These are phyloP conservation scores for Cryphonectria carpinicola DNA, from an alignment of 2,329 filamentous ascomycete species.

Conservation along the genomic window DNA sequence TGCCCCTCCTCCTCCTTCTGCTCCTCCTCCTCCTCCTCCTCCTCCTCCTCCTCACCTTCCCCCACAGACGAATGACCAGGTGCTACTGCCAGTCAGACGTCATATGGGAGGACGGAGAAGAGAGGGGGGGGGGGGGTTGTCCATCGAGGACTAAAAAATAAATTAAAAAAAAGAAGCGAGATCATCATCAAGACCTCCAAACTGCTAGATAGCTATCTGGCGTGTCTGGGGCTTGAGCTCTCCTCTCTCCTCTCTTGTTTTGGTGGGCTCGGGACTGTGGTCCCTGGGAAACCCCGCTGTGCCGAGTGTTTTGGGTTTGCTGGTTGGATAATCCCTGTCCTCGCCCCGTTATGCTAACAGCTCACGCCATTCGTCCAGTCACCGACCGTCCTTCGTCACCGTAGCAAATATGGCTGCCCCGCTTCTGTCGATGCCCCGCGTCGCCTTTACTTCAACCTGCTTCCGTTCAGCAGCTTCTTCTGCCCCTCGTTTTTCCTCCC, in stretches of 20 bases:
- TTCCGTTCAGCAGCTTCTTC: constrained; percentile 34
- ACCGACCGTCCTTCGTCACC: constrained; percentile 10
- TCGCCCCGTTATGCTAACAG: constrained; percentile 28
- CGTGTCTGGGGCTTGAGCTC: neutral
- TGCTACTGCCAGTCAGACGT: neutral
- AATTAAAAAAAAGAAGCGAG: neutral
- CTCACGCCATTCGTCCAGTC: constrained; percentile 28
- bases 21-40: neutral
- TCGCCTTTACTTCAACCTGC: constrained; percentile 38
- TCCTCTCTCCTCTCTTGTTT: constrained; percentile 2
- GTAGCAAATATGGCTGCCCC: constrained; percentile 41
- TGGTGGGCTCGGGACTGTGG: constrained; percentile 3
- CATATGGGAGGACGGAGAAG: neutral
- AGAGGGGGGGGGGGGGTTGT: too few species aligned
- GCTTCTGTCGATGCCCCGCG: constrained; percentile 38
- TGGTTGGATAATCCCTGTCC: constrained; percentile 29
- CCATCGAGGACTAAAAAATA: neutral
- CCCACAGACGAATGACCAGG: neutral
- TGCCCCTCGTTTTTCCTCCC: constrained; percentile 41
- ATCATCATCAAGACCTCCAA: neutral
- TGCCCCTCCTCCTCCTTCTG: neutral
- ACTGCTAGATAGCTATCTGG: neutral
- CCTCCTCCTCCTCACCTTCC: too few species aligned
- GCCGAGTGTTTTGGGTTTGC: constrained; percentile 21
- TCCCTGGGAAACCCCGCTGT: constrained; percentile 3